Base-by-base conservation (phyloP, 2,329 filamentous ascomycete genomes). In the Talaromyces albobiverticillius region DNA sequence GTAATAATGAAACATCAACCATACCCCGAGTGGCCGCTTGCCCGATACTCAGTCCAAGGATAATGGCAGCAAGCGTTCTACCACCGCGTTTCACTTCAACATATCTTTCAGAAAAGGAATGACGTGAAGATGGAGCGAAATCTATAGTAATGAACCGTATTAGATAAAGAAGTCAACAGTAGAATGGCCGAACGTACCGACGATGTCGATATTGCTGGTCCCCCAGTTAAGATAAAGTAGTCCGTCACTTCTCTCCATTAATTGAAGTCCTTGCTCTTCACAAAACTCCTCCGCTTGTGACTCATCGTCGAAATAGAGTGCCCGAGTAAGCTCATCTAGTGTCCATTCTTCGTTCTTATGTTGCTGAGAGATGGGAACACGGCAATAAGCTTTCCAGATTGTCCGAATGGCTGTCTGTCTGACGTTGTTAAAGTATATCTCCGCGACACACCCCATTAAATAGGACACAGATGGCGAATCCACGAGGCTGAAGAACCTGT, bases 361-460 rank as follows among this genome's bases (percentile, higher is more conserved):
- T 56, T 75, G 74, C 46, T 74, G 74, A n/a, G 76, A 79, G n/a
- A 65, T 60, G 11, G 76, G 74, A 18, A 69, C 69, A 26, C 71
- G 75, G 60, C 78, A 77, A 61, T 78, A 82, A 2, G 73, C 78
- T 56, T 75, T 77, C 76, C 76, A 81, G 38, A 84, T 77, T 2
- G 76, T 74, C 36, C 80, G 77, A 43, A 87, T 73, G 5, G 80
- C 77, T 22, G 76, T 78, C 48, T 80, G 76, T 10, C 84, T 80
- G 41, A 86, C 71, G 23, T 80, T 70, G 51, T 80, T 81, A 68
- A 87, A 86, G 57, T 81, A 81, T 10, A 84, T 79, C 61, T 86
- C 84, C 1, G 82, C 81, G 22, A 84, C 81, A 66, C 84, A 86
- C 7, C 79, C 83, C 79, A 84, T 82, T 7, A 86, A 69, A 61